Evolutionary conservation across 148 eudicot genomes (phyloP), one percentile per base, ranked within the genome.

Genomic region (Vaccinium macrocarpon): DNA sequence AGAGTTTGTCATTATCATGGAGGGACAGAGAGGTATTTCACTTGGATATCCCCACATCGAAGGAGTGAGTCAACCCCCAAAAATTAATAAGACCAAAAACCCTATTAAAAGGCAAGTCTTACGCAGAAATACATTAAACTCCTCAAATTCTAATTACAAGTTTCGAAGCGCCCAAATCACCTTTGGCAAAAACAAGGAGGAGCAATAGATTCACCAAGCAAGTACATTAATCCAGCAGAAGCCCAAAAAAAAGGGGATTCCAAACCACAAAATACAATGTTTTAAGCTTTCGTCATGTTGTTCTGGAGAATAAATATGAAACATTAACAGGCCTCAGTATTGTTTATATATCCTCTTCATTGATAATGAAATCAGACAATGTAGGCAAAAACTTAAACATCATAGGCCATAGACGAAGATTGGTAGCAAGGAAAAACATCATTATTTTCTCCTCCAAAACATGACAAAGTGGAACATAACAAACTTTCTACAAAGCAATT

Each of bases 291-390:
- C 73, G 27, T 68, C 6, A 68, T 25, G 9, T n/a, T 8, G 13
- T 27, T 7, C 42, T 8, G 5, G 35, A 62, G n/a, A 62, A n/a
- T 62, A 62, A 62, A 8, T 8, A 57, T 19, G 23, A 14, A 10
- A 29, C 11, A 70, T 27, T 11, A 81, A 53, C 21, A 11, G 85
- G 85, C 85, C 87, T 82, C 87, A 86, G 85, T 42, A 74, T 42
- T 42, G 51, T 46, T 74, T 74, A 2, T 18, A 5, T 32, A 15
- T 71, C 76, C 16, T 70, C 74, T 71, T 71, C 48, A 29, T 29
- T 35, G 8, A 6, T 5, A 29, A 10, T 18, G 64, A n/a, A 66
- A 71, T 82, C 84, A 19, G 77, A 50, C 84, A 73, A 53, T 82
- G 78, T 82, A 73, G 79, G 84, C 79, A 82, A 82, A 72, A 49